phyloP scores from a whole-genome alignment of 495 filamentous ascomycete genomes.

The Articulospora tetracladia region DNA sequence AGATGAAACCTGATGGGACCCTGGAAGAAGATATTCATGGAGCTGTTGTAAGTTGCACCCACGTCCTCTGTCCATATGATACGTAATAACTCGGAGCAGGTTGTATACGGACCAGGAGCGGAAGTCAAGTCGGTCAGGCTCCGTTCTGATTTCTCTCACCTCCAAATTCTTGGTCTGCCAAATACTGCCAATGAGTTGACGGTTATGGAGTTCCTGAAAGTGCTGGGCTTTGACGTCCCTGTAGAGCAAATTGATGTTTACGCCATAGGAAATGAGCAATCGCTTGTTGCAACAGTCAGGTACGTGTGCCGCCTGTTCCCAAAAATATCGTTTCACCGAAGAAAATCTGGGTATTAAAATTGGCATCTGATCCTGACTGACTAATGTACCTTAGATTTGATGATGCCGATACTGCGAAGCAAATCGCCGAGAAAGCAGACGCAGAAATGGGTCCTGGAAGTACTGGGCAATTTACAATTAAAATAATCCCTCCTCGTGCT shows the following conservation, averaged over 20 bases:
- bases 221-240: background rate
- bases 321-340: too few species aligned
- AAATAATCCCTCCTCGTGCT: background rate
- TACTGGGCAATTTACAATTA: background rate
- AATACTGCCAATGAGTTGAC: background rate
- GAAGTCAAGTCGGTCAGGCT: background rate
- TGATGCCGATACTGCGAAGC: background rate
- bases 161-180: background rate
- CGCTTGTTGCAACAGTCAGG: background rate
- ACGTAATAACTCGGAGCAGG: background rate
- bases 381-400: background rate
- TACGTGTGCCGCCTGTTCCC: background rate
- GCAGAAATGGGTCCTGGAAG: background rate
- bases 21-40: background rate
- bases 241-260: background rate
- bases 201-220: background rate
- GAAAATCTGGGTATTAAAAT: too few species aligned
- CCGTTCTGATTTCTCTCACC: background rate
- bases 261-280: background rate
- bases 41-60: background rate
- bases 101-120: constrained; percentile 1
- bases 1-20: background rate
- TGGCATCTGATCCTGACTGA: background rate
- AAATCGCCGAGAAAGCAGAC: background rate
- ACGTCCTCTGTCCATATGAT: background rate